Evolutionary conservation across 352 stramenopile species (phyloP).

Genomic region (Halophytophthora polymorphica): DNA sequence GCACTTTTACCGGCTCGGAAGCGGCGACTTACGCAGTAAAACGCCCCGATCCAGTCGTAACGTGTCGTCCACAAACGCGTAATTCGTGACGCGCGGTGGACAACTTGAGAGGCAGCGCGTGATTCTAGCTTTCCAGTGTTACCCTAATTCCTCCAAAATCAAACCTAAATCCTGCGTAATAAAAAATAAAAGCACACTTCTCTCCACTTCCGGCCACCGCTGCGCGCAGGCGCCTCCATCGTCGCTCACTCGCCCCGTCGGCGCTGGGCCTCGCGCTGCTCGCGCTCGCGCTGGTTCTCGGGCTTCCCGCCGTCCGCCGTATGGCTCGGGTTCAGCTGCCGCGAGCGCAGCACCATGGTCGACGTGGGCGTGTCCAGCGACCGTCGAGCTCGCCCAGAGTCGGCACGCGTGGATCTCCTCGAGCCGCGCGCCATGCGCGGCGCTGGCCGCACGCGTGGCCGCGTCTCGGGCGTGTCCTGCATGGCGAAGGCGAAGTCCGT

Average conservation of each 20-base stretch:
- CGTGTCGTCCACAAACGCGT: not conserved
- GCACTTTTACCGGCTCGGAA: too few relatives aligned
- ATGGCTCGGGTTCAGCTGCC: constrained; percentile 46
- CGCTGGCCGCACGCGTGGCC: constrained; percentile 37
- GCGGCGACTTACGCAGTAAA: too few relatives aligned
- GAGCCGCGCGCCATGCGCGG: constrained; percentile 46
- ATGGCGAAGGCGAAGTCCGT: constrained; percentile 62
- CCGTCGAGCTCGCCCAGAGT: constrained; percentile 24
- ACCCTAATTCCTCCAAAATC: constrained; percentile 24
- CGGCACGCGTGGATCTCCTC: constrained; percentile 32
- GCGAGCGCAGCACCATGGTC: constrained; percentile 61
- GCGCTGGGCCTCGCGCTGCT: constrained; percentile 37
- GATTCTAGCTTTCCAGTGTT: constrained; percentile 20
- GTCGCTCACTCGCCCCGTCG: constrained; percentile 25
- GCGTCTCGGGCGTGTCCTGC: constrained; percentile 50
- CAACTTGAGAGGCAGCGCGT: not conserved
- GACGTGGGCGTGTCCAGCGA: constrained; percentile 49
- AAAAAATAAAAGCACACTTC: constrained; percentile 17
- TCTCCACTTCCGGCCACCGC: constrained; percentile 1
- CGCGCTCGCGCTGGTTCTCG: constrained; percentile 37
- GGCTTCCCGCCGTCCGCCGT: constrained; percentile 24
- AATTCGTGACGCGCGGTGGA: not conserved
- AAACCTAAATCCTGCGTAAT: constrained; percentile 37
- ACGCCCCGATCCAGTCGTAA: too few relatives aligned
- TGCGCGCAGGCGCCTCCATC: constrained; percentile 7